These are phyloP conservation scores for Amyloporia xantha DNA, from an alignment of 768 basidiomycete species.

Conservation along the genomic window DNA sequence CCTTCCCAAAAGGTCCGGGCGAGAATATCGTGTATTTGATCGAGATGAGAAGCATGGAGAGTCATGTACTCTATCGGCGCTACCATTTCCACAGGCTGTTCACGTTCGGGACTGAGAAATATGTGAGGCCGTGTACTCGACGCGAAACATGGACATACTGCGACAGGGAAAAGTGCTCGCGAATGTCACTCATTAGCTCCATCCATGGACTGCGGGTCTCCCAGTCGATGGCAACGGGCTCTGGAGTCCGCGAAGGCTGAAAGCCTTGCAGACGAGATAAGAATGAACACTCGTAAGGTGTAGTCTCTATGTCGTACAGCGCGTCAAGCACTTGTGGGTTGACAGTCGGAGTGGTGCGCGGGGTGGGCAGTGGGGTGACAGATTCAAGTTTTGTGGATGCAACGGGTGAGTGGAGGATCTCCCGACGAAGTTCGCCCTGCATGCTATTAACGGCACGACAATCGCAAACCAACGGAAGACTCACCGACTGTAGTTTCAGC, in stretches of 20 bases:
- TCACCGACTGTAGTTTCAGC: slow-evolving; percentile 13
- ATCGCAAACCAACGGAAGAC: not conserved
- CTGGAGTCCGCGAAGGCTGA: slow-evolving; percentile 20
- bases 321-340: slow-evolving; percentile 39
- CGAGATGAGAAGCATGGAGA: slow-evolving; percentile 51
- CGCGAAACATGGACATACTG: slow-evolving; percentile 41
- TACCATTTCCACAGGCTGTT: slow-evolving; percentile 32
- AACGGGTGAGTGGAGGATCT: not conserved
- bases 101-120: slow-evolving; percentile 45
- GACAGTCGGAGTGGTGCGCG: slow-evolving; percentile 17
- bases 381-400: slow-evolving; percentile 4
- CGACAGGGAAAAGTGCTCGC: slow-evolving; percentile 52
- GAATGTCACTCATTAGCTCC: slow-evolving; percentile 65
- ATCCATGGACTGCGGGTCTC: slow-evolving; percentile 68
- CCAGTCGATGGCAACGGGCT: slow-evolving; percentile 62
- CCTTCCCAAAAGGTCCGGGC: slow-evolving; percentile 69
- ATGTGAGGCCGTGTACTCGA: not conserved
- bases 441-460: not conserved
- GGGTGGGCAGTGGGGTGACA: slow-evolving; percentile 32
- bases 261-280: slow-evolving; percentile 54
- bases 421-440: slow-evolving; percentile 12
- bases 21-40: slow-evolving; percentile 68
- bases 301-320: slow-evolving; percentile 50
- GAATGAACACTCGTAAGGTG: slow-evolving; percentile 62
- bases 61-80: slow-evolving; percentile 60